phyloP scores from a whole-genome alignment of 805 yeast genomes.

The Starmerella asiatica region DNA sequence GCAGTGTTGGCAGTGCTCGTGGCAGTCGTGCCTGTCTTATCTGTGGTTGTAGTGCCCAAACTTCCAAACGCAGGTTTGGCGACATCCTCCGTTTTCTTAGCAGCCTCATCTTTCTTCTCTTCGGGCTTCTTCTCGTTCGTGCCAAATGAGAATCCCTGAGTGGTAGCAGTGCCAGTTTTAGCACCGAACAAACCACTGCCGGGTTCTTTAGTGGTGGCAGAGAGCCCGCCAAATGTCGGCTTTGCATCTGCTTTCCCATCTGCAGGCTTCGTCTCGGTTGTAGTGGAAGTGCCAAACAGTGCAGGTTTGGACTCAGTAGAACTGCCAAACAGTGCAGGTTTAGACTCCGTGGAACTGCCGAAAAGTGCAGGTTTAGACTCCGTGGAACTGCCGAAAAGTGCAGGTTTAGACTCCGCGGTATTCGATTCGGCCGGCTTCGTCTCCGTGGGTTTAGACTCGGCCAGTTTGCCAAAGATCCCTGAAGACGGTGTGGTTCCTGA shows the following conservation, averaged over 20 bases:
- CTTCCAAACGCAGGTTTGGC: conserved; percentile 1
- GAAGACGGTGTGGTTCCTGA: no score
- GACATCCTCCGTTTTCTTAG: neutral
- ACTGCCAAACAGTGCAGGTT: conserved; percentile 1
- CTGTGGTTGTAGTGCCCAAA: neutral
- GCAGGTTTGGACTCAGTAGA: conserved; percentile 2
- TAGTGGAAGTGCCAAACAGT: conserved; percentile 10
- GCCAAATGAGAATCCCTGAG: conserved; percentile 24
- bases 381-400: neutral
- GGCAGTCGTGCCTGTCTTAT: neutral
- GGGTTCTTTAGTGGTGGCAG: neutral
- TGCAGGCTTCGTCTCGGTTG: neutral
- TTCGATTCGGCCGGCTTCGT: neutral
- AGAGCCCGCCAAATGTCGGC: neutral
- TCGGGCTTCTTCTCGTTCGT: neutral
- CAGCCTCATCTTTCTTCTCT: conserved; percentile 1
- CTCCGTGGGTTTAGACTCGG: no score
- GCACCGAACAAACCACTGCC: conserved; percentile 9
- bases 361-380: neutral
- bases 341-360: neutral
- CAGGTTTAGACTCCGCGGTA: neutral
- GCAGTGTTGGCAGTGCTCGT: conserved; percentile 12
- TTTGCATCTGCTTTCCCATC: no score
- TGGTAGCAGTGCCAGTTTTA: neutral
- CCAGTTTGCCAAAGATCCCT: no score